Percentiles rank a stretch among this genome's conserved stretches.
Conservation (phyloP, 805 yeast genomes). For the Hanseniaspora mollemarum region DNA sequence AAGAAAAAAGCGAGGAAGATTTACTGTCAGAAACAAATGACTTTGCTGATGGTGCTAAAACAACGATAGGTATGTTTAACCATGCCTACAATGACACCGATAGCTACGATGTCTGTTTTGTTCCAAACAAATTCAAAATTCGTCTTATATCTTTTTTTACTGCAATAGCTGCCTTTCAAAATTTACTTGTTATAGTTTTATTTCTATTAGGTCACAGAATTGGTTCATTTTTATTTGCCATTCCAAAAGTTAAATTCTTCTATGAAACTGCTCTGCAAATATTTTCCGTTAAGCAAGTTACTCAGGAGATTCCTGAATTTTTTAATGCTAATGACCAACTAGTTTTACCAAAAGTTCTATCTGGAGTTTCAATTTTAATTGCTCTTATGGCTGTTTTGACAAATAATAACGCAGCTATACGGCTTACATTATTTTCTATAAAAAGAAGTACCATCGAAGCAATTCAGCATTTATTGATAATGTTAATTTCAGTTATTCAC, state of each 20-base stretch:
- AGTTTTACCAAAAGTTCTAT: not conserved
- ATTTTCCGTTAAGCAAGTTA: not conserved
- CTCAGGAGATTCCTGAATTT: not conserved
- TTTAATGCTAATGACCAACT: not conserved
- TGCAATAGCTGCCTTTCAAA: not conserved
- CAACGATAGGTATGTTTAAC: not conserved
- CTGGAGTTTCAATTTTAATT: not conserved
- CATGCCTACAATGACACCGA: not conserved
- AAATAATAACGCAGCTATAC: not conserved
- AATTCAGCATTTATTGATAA: not conserved
- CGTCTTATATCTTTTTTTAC: conserved; percentile 2
- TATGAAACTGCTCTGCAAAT: not conserved
- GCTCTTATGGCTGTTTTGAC: not conserved
- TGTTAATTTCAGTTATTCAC: not conserved
- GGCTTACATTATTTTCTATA: not conserved
- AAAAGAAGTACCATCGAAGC: not conserved
- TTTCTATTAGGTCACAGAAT: not conserved
- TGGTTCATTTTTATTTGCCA: not conserved
- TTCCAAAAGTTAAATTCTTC: not conserved
- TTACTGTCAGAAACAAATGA: not conserved
- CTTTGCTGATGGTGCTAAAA: not conserved
- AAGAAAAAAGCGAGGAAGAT: not conserved
- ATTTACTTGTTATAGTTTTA: not conserved
- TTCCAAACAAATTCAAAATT: not conserved
- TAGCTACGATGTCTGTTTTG: conserved; percentile 6